Conservation (phyloP, 2,329 filamentous ascomycete species). For the Aotearoamyces nothofagi region DNA sequence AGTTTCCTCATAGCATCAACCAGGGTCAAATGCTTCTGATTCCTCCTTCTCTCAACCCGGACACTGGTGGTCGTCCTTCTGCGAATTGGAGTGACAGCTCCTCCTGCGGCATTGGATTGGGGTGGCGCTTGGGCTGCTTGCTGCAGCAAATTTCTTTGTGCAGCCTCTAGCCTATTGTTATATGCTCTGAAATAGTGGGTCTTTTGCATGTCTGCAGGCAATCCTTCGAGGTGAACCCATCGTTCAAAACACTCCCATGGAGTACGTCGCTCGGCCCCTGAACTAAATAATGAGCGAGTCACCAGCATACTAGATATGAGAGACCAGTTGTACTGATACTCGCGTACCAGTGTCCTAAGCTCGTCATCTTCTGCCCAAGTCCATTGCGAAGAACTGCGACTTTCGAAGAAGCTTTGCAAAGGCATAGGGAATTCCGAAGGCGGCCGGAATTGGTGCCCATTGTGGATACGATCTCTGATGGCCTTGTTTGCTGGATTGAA, state of each 20-base stretch:
- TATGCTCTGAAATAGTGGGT: constrained; percentile 83
- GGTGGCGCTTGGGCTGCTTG: constrained; percentile 18
- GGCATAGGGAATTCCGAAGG: constrained; percentile 90
- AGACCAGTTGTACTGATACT: constrained; percentile 97
- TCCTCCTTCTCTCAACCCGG: constrained; percentile 73
- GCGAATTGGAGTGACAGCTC: constrained; percentile 32
- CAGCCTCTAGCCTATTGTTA: constrained; percentile 42
- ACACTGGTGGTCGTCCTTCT: constrained; percentile 65
- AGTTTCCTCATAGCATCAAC: constrained; percentile 93
- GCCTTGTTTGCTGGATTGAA: constrained; percentile 83
- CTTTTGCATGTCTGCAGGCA: constrained; percentile 87
- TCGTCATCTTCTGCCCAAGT: constrained; percentile 82
- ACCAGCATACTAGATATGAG: constrained; percentile 73
- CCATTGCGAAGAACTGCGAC: constrained; percentile 79
- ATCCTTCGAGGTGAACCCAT: constrained; percentile 82
- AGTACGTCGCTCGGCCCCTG: constrained; percentile 76
- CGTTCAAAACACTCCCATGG: constrained; percentile 98
- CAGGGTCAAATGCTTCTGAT: constrained; percentile 73
- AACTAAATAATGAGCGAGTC: constrained; percentile 61
- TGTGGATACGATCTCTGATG: constrained; percentile 79
- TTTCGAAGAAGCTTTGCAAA: constrained; percentile 78
- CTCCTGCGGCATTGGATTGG: constrained; percentile 23
- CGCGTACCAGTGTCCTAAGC: constrained; percentile 67
- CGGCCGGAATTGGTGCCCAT: constrained; percentile 82
- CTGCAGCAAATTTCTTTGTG: constrained; percentile 32